Evolutionary conservation across 306 rosid species (phyloP).

Genomic region (Malus sylvestris): DNA sequence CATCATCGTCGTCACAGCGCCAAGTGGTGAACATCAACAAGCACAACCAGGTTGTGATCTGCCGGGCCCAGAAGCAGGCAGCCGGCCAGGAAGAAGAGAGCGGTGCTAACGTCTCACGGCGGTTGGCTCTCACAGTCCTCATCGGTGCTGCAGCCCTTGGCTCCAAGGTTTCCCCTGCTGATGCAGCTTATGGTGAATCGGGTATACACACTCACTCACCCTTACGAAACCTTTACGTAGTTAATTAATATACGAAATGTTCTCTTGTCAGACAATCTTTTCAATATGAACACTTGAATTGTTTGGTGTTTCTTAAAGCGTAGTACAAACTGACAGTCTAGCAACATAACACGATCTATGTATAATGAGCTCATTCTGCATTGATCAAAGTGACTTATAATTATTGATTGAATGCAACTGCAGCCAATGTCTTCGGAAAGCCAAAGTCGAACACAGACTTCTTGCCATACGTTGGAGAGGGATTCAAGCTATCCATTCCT

Average conservation of each 20-base stretch:
- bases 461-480: constrained; percentile 63
- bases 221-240: neutral
- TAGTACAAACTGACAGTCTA: too few relatives aligned
- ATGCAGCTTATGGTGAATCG: constrained; percentile 93
- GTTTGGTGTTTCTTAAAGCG: neutral
- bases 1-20: constrained; percentile 40
- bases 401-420: constrained; percentile 19
- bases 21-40: constrained; percentile 43
- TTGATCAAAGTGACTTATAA: neutral
- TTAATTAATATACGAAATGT: neutral
- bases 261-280: too few relatives aligned
- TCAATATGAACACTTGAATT: neutral
- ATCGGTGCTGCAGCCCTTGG: constrained; percentile 82
- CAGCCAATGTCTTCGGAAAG: constrained; percentile 97
- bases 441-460: constrained; percentile 85
- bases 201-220: constrained; percentile 25
- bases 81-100: constrained; percentile 30
- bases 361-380: neutral
- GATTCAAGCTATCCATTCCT: constrained; percentile 78
- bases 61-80: constrained; percentile 77
- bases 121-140: constrained; percentile 79
- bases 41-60: constrained; percentile 46
- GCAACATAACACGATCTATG: neutral
- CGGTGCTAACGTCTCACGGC: constrained; percentile 44
- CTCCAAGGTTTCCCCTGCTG: constrained; percentile 85